Base-by-base conservation (phyloP, 306 rosid species). In the Rosa chinensis region DNA sequence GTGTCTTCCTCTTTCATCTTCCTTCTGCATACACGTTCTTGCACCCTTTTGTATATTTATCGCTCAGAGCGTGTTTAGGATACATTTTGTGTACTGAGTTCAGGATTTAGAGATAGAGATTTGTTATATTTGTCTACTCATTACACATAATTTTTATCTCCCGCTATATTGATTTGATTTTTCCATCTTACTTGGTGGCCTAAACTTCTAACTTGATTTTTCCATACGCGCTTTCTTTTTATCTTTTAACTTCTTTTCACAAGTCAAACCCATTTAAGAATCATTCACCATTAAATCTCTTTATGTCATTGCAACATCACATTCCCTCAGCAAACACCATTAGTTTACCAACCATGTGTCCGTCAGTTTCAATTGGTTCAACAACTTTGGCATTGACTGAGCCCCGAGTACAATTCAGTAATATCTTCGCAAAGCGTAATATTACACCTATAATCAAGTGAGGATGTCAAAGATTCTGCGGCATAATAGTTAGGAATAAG, bases 1-100 rank as follows among this genome's bases (percentile, higher is more conserved):
- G 63, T 75, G 66, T 72, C 50, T 72, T 77, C 63, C 53, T 64
- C 80, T 76, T 77, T 53, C 39, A 16, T 62, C 16, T 45, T 47
- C 55, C 66, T 35, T 61, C 66, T 1, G 13, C 40, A 23, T 72
- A 40, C 72, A 21, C 75, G 73, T 70, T 69, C 71, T 71, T 75
- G 52, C 82, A 87, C 77, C 52, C 74, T 79, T 88, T 32, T 89
- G 90, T 87, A 85, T 87, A 88, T 84, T 82, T 80, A 82, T 80
- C 53, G 77, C 72, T 66, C 67, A 75, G 71, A 77, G 61, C 69
- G 58, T 67, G 79, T 55, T 66, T 73, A 23, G 66, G 86, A 79
- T 83, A 76, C 84, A 69, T 2, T 63, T 32, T 81, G 28, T 66
- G 64, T 28, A 73, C 69, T 53, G 75, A 50, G 67, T 58, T 84